Percentiles rank a stretch among this genome's conserved stretches.
Conservation (phyloP, 495 filamentous ascomycete species). For the Trichocladium uniseriatum region DNA sequence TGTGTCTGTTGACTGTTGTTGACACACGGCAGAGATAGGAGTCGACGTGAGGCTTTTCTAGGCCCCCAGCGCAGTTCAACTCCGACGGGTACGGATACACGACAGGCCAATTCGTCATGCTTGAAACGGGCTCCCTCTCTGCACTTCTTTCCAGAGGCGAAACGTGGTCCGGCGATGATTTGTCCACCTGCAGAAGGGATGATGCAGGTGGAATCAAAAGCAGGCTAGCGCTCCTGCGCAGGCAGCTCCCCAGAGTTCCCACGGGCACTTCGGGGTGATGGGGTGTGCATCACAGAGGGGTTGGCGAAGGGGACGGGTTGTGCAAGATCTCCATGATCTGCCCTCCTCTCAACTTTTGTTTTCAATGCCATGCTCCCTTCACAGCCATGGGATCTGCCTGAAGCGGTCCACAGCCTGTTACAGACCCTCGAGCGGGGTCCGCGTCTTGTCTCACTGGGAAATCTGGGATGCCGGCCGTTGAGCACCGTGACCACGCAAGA, state of each 20-base stretch:
- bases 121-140: slow-evolving; percentile 9
- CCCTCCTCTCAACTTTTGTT: slow-evolving; percentile 4
- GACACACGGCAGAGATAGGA: too few relatives aligned
- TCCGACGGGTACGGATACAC: neutral
- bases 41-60: neutral
- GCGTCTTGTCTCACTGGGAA: neutral
- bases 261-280: too few relatives aligned
- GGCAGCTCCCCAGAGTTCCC: slow-evolving; percentile 14
- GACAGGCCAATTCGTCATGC: slow-evolving; percentile 3
- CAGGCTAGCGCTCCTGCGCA: slow-evolving; percentile 17
- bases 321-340: slow-evolving; percentile 24
- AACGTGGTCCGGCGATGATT: slow-evolving; percentile 18
- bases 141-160: slow-evolving; percentile 6
- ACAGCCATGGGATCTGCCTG: slow-evolving; percentile 1
- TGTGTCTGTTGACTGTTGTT: too few relatives aligned
- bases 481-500: neutral
- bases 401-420: slow-evolving; percentile 1
- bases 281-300: slow-evolving; percentile 8
- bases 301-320: slow-evolving; percentile 1
- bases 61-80: neutral
- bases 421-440: neutral
- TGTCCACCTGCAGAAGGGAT: slow-evolving; percentile 11
- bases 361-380: slow-evolving; percentile 3
- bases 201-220: slow-evolving; percentile 21
- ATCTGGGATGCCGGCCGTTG: neutral